Percentiles rank a stretch among this genome's conserved stretches.
phyloP scores from a whole-genome alignment of 208 protist genomes.

The Acanthamoeba royreba region DNA sequence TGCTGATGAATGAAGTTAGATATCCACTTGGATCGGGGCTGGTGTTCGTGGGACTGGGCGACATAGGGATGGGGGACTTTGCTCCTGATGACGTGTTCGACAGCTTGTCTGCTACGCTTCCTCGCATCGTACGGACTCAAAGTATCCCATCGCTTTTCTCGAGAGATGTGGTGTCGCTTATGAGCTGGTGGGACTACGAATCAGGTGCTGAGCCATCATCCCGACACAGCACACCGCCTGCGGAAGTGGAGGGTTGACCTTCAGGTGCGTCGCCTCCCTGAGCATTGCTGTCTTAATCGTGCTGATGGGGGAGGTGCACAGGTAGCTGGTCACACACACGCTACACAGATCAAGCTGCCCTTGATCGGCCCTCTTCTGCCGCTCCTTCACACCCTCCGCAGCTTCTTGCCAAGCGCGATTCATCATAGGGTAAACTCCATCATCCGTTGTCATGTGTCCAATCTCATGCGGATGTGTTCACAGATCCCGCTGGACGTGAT shows the following conservation, averaged over 20 bases:
- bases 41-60: neutral
- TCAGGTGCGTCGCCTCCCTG: neutral
- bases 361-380: neutral
- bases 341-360: neutral
- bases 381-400: neutral
- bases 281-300: neutral
- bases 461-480: neutral
- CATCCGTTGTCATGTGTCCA: neutral
- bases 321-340: slow-evolving; percentile 29
- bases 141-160: neutral
- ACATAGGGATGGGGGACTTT: neutral
- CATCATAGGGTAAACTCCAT: neutral
- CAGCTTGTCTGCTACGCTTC: neutral
- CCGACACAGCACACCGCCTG: neutral
- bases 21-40: neutral
- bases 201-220: slow-evolving; percentile 13
- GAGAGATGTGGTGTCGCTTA: neutral
- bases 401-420: neutral
- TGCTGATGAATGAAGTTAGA: neutral
- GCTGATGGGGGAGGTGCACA: neutral
- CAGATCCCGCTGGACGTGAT: slow-evolving; percentile 3
- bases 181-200: neutral
- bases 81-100: neutral
- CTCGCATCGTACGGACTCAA: neutral
- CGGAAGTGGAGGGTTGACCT: neutral